phyloP scores from a whole-genome alignment of 352 stramenopile genomes.

The Chrysophaeum taylorii region DNA sequence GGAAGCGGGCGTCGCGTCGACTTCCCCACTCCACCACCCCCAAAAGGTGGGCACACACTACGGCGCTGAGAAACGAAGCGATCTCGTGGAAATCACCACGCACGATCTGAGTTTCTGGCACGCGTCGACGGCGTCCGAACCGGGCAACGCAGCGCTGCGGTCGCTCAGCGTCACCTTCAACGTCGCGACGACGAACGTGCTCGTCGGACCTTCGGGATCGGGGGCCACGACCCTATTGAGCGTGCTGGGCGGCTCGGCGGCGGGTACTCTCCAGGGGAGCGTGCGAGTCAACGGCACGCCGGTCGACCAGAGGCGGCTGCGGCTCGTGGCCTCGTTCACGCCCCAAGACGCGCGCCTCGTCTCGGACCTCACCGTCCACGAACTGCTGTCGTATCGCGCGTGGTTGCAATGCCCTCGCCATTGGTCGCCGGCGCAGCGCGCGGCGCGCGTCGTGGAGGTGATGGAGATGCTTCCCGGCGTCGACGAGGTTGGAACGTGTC shows the following conservation, averaged over 20 bases:
- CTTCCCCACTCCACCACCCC: too few species aligned
- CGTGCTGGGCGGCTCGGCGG: conserved; percentile 49
- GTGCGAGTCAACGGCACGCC: conserved; percentile 46
- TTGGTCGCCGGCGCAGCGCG: too few species aligned
- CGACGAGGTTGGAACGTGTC: too few species aligned
- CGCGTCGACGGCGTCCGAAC: too few species aligned
- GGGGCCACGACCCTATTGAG: conserved; percentile 63
- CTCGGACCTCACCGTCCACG: conserved; percentile 48
- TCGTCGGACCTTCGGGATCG: conserved; percentile 56
- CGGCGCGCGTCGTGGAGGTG: conserved; percentile 4
- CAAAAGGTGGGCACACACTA: too few species aligned
- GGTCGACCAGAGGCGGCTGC: conserved; percentile 47
- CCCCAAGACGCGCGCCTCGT: conserved; percentile 56
- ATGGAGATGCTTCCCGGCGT: conserved; percentile 23
- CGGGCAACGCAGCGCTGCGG: too few species aligned
- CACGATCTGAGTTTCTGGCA: too few species aligned
- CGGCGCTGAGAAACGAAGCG: too few species aligned
- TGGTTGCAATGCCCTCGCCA: conserved; percentile 39
- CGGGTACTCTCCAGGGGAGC: conserved; percentile 43
- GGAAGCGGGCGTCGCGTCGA: too few species aligned
- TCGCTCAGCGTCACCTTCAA: too few species aligned
- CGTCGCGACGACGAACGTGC: conserved; percentile 47
- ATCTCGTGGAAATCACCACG: too few species aligned
- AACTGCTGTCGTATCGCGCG: conserved; percentile 55
- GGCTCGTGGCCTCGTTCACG: conserved; percentile 46